A percentile compares a stretch with the other conserved stretches of the same genome.
These are phyloP conservation scores for Malassezia equina DNA, from an alignment of 1,284 basidiomycete species.

Conservation along the genomic window DNA sequence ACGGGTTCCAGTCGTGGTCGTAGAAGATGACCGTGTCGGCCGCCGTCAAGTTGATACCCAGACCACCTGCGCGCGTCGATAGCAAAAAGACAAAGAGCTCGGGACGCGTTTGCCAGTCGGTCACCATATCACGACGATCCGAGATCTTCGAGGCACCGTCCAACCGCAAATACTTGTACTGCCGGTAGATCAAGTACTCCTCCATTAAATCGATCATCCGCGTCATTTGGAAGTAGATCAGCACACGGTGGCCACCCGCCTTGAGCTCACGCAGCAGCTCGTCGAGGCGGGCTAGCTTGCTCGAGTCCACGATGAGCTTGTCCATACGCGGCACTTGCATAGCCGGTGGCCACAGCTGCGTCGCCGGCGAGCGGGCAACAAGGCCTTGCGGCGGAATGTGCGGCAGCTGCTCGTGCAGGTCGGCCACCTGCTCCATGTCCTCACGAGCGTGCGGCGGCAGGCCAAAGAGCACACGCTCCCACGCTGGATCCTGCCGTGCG, in stretches of 20 bases:
- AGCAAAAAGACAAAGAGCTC: conserved; percentile 55
- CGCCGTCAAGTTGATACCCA: conserved; percentile 96
- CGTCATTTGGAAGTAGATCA: conserved; percentile 99
- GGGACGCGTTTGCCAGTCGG: conserved; percentile 95
- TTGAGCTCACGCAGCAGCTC: conserved; percentile 81
- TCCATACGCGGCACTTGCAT: conserved; percentile 94
- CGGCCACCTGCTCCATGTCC: conserved; percentile 54
- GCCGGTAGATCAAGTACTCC: conserved; percentile 92
- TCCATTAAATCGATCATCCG: conserved; percentile 99
- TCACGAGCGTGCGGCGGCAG: conserved; percentile 62
- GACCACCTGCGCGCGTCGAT: conserved; percentile 88
- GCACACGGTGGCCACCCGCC: conserved; percentile 79
- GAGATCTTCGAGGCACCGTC: conserved; percentile 93
- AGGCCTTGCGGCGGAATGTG: conserved; percentile 62
- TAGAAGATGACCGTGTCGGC: conserved; percentile 91
- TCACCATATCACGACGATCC: conserved; percentile 96
- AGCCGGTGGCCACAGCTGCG: conserved; percentile 70
- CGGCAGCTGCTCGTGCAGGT: conserved; percentile 56
- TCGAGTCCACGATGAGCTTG: conserved; percentile 90
- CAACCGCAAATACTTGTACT: conserved; percentile 91
- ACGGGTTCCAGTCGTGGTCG: conserved; percentile 95
- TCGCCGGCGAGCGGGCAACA: conserved; percentile 58
- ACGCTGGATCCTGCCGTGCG: conserved; percentile 53
- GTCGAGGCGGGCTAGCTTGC: conserved; percentile 86
- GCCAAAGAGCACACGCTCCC: conserved; percentile 75